Evolutionary conservation across 2,329 filamentous ascomycete species (phyloP), one percentile per base, ranked within the genome.

Genomic region (Phaeosphaeria sp.): DNA sequence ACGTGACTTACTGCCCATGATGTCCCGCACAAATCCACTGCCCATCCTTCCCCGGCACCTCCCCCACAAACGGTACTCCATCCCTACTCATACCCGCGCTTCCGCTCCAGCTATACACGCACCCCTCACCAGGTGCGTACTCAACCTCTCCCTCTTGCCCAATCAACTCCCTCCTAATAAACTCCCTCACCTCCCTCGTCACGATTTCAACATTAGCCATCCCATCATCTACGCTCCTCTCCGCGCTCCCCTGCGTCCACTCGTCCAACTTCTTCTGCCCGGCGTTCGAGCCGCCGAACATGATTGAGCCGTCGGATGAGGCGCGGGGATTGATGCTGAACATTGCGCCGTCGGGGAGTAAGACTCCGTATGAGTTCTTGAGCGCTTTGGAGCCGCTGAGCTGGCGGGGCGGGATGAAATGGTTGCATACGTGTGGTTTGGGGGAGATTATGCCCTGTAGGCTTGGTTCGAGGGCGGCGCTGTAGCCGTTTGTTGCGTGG

Each of bases 241-340:
- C 69, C 0, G 74, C 69, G 53, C 75, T 66, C 27, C 57, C 39
- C 21, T 67, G 66, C 9, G 74, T 57, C 69, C 69, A 76, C 6
- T 64, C 56, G 44, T 74, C 69, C 17, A 77, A 63, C 46, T 66
- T 56, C 30, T 64, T 60, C 47, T 76, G 74, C 2, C 74, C 72
- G 25, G 71, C 68, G 43, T 74, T 75, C 1, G 64, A 70, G 5
- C 74, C 74, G 2, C 74, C 73, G 40, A 77, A 73, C 66, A 76
- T 64, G 7, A 75, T 56, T 20, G 69, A 64, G 9, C 73, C 73
- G 45, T 77, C 73, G 2, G 68, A 54, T 7, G 61, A 63, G 20
- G 61, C 70, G 13, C 74, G 71, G 13, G 74, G 68, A 48, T 77
- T 77, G 56, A 77, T 75, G 43, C 66, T 74, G 51, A 75, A 68